Evolutionary conservation across 306 rosid genomes (phyloP).

Genomic region (Carpinus fangiana): DNA sequence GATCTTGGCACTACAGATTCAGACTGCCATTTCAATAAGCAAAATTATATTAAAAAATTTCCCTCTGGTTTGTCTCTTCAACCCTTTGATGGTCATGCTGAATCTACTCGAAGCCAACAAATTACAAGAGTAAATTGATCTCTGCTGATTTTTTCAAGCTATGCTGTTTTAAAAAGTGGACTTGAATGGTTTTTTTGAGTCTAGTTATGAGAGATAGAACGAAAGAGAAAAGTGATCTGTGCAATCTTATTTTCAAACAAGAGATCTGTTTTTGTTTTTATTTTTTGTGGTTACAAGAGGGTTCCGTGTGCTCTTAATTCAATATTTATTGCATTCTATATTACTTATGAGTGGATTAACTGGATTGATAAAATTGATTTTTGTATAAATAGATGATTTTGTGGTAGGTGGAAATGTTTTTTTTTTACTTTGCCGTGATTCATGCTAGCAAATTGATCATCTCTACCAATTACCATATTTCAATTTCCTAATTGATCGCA

Average conservation of each 20-base stretch:
- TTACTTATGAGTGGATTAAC: not conserved
- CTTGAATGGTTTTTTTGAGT: not conserved
- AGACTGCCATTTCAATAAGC: not conserved
- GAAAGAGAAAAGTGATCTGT: not conserved
- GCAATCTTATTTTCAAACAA: too few species aligned
- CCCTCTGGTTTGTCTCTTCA: not conserved
- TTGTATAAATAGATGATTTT: not conserved
- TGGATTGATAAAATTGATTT: not conserved
- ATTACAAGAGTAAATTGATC: not conserved
- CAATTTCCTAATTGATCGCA: not conserved
- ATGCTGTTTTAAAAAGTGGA: not conserved
- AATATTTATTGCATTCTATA: not conserved
- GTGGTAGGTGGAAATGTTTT: not conserved
- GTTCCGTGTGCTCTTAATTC: too few species aligned
- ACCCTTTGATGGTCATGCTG: not conserved
- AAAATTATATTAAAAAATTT: not conserved
- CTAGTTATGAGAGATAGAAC: not conserved
- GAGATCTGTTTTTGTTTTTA: too few species aligned
- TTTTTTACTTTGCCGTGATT: not conserved
- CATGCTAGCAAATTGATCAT: not conserved
- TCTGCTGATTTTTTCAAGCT: not conserved
- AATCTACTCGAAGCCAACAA: not conserved
- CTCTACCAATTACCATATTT: not conserved
- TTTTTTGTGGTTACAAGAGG: too few species aligned
- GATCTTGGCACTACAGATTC: not conserved